These are phyloP conservation scores for Wickerhamomyces chaumierensis DNA, from an alignment of 805 yeast species.

Conservation along the genomic window DNA sequence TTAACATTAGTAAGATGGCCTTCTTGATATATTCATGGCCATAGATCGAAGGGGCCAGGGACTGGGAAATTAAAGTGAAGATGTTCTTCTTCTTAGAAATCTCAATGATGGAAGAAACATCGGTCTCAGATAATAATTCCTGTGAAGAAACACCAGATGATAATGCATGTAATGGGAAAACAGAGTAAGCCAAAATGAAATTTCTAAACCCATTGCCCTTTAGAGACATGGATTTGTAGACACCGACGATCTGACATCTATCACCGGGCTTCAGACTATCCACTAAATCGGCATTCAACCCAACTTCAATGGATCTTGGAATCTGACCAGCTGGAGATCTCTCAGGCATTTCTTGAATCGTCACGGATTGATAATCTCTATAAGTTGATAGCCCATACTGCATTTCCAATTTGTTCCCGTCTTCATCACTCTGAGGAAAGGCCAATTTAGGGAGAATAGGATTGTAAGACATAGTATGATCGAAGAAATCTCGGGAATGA, in stretches of 20 bases:
- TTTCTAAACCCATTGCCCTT: constrained; percentile 58
- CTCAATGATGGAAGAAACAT: constrained; percentile 77
- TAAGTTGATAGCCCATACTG: constrained; percentile 91
- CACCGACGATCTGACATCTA: constrained; percentile 88
- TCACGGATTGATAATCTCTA: constrained; percentile 85
- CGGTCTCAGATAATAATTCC: constrained; percentile 63
- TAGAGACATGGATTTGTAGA: constrained; percentile 84
- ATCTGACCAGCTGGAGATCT: constrained; percentile 96
- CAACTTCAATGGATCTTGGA: constrained; percentile 85
- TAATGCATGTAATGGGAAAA: constrained; percentile 79
- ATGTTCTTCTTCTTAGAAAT: constrained; percentile 60
- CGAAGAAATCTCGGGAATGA: constrained; percentile 86
- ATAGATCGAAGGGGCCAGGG: constrained; percentile 91
- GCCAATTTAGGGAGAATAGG: constrained; percentile 75
- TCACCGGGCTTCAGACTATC: constrained; percentile 94
- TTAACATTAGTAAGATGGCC: constrained; percentile 80
- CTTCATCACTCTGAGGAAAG: constrained; percentile 87
- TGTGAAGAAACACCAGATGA: constrained; percentile 73
- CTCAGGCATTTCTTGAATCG: constrained; percentile 97
- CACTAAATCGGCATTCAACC: constrained; percentile 91
- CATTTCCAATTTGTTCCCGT: constrained; percentile 78
- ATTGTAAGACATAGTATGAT: constrained; percentile 83
- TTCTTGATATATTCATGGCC: constrained; percentile 87
- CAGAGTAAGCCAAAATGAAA: constrained; percentile 78
- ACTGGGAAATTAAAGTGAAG: constrained; percentile 69